Evolutionary conservation across 2,329 filamentous ascomycete genomes (phyloP).

Genomic region (Cladosporium austrohemisphaericum): DNA sequence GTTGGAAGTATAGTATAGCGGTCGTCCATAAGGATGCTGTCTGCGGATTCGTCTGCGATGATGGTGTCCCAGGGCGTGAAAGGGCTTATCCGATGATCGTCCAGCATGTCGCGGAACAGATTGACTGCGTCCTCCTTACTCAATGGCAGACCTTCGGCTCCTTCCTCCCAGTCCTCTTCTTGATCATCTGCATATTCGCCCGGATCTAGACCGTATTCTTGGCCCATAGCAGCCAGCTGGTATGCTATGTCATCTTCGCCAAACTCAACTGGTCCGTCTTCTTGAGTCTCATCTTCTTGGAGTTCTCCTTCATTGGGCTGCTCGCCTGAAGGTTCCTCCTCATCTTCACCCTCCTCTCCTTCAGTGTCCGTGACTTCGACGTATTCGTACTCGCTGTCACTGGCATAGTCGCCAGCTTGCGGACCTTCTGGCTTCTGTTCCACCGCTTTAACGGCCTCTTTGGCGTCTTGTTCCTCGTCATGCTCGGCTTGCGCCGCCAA

Average conservation of each 20-base stretch:
- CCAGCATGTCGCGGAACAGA: slow-evolving; percentile 80
- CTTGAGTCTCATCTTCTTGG: slow-evolving; percentile 30
- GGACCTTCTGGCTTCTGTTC: slow-evolving; percentile 19
- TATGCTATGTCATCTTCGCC: slow-evolving; percentile 92
- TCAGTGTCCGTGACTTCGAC: slow-evolving; percentile 65
- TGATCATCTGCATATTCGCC: slow-evolving; percentile 69
- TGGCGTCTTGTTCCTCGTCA: slow-evolving; percentile 59
- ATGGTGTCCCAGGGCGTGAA: slow-evolving; percentile 91
- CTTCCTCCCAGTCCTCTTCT: slow-evolving; percentile 60
- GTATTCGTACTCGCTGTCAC: slow-evolving; percentile 69
- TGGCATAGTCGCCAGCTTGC: slow-evolving; percentile 47
- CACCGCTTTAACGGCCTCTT: slow-evolving; percentile 48
- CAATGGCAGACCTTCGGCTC: slow-evolving; percentile 64
- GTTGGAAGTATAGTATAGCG: slow-evolving; percentile 80
- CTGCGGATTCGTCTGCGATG: slow-evolving; percentile 62
- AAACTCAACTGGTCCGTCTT: slow-evolving; percentile 65
- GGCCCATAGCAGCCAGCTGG: slow-evolving; percentile 84
- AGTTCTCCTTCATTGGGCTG: slow-evolving; percentile 59
- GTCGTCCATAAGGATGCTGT: slow-evolving; percentile 75
- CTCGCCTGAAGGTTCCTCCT: slow-evolving; percentile 45
- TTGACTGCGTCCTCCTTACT: slow-evolving; percentile 71
- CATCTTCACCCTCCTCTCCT: slow-evolving; percentile 43
- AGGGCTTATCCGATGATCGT: slow-evolving; percentile 77
- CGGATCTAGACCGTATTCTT: slow-evolving; percentile 74
- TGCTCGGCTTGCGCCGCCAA: slow-evolving; percentile 28